These are phyloP conservation scores for Leptographium wingfieldii DNA, from an alignment of 2,329 filamentous ascomycete genomes.

Conservation along the genomic window DNA sequence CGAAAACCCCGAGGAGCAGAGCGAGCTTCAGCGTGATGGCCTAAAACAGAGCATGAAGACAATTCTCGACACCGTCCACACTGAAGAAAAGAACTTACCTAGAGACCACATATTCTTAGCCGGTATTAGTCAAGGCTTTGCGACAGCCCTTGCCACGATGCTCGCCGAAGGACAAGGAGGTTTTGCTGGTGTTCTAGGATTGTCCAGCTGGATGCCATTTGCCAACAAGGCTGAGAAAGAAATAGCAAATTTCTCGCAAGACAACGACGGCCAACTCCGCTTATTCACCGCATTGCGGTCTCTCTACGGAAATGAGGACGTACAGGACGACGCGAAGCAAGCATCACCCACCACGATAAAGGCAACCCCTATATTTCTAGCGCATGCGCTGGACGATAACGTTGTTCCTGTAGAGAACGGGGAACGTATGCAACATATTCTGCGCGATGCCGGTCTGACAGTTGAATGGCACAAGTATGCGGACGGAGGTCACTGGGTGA, in stretches of 20 bases:
- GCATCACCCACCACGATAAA: neutral
- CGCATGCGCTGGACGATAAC: neutral
- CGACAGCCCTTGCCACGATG: neutral
- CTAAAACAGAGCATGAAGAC: neutral
- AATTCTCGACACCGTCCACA: neutral
- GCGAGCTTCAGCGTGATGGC: neutral
- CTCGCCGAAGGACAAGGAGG: constrained; percentile 3
- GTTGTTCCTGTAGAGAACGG: neutral
- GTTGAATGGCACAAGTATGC: neutral
- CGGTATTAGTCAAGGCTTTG: constrained; percentile 6
- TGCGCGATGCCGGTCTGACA: neutral
- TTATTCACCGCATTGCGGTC: neutral
- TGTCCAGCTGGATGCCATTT: constrained; percentile 6
- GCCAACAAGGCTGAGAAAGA: neutral
- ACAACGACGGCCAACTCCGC: neutral
- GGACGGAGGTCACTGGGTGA: neutral
- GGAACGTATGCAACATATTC: neutral
- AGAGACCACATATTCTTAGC: neutral
- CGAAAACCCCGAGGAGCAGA: neutral
- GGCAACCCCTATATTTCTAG: neutral
- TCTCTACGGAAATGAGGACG: neutral
- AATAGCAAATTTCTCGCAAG: neutral
- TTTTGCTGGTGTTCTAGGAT: constrained; percentile 3
- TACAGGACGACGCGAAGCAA: neutral
- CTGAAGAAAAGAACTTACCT: neutral